Conservation (phyloP, 495 filamentous ascomycete species). For the Penicillium soppii region DNA sequence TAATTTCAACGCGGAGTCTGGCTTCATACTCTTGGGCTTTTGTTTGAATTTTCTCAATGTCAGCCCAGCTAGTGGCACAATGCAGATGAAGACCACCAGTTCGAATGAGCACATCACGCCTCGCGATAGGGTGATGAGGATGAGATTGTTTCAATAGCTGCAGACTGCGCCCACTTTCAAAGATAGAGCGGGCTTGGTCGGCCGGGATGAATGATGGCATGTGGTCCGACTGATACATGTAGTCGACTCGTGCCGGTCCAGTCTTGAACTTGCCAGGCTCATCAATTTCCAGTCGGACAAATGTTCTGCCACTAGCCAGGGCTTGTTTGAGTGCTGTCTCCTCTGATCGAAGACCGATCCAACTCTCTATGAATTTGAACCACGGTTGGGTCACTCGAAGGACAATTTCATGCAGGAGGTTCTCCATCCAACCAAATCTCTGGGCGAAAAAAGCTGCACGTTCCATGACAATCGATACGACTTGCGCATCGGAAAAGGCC, state of each 20-base stretch:
- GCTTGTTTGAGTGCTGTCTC: conserved; percentile 43
- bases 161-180: conserved; percentile 76
- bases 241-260: conserved; percentile 55
- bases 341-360: conserved; percentile 70
- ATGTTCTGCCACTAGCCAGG: conserved; percentile 48
- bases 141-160: conserved; percentile 70
- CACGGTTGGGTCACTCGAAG: conserved; percentile 63
- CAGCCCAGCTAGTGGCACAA: conserved; percentile 76
- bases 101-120: conserved; percentile 41
- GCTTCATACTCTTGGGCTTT: conserved; percentile 61
- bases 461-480: conserved; percentile 67
- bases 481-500: conserved; percentile 61
- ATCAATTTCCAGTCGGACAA: conserved; percentile 56
- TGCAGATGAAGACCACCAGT: conserved; percentile 56
- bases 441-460: conserved; percentile 64
- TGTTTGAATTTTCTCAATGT: conserved; percentile 61
- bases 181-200: conserved; percentile 64
- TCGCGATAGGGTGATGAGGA: conserved; percentile 73
- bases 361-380: conserved; percentile 68
- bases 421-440: conserved; percentile 57
- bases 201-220: conserved; percentile 66
- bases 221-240: conserved; percentile 55
- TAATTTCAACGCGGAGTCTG: conserved; percentile 42
- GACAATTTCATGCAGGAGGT: conserved; percentile 66
- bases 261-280: conserved; percentile 54